Base-by-base conservation (phyloP, 179 eudicot species). In the Nepenthes alata region DNA sequence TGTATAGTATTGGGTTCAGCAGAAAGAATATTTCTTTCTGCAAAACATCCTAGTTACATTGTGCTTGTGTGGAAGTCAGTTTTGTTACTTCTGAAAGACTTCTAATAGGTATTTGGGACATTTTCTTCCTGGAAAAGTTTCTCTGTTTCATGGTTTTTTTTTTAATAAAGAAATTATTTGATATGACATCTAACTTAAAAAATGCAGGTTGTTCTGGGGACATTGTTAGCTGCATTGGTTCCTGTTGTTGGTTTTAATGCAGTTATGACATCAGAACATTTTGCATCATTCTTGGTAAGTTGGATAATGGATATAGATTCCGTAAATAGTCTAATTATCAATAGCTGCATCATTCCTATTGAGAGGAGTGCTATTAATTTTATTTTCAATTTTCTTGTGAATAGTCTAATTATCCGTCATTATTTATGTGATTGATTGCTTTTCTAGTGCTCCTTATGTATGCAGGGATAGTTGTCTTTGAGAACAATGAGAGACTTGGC, bases 231-330 rank as follows among this genome's bases (percentile, higher is more conserved):
- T 53, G 86, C 98, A 55, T 68, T 93, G 79, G 98, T 93, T 65
- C 98, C 98, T 66, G 98, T 93, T 77, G 98, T 93, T 61, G 98
- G 98, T 63, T 93, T 93, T 71, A 93, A 93, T 76, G 98, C 98
- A 10, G 88, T 93, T 55, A 68, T 93, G 90, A 93, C 98, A 57
- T 93, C 98, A 5, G 98, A 93, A 65, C 98, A 93, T 83, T 93
- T 93, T 81, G 98, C 88, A 35, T 91, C 98, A 62, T 91, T 89
- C 73, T 79, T 93, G 89, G 98, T 89, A 69, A 89, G 88, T 61
- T 65, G 57, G 50, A 45, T 38, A 25, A 25, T 25, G 25, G 25
- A 25, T 25, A 25, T 25, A 25, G 25, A 25, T 25, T 1, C 25
- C 25, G 25, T 25, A 25, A 25, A 25, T 25, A 25, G 25, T 25